phyloP scores from a whole-genome alignment of 495 filamentous ascomycete species.

The Neurospora sp. region DNA sequence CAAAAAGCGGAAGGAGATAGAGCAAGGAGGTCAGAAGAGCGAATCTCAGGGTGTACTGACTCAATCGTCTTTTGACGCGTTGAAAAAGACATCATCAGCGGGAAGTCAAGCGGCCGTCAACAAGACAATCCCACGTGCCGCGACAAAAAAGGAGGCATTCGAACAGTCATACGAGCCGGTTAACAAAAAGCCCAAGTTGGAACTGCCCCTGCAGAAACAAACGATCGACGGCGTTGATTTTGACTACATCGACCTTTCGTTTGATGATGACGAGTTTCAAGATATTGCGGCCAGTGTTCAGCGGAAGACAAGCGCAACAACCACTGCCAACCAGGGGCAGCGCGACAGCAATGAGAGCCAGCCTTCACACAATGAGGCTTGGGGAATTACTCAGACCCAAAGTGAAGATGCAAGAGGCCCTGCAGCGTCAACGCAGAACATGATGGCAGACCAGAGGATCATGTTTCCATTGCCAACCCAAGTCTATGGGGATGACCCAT shows the following conservation, averaged over 20 bases:
- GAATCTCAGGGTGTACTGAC: neutral
- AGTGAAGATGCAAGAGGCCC: neutral
- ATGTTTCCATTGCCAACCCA: neutral
- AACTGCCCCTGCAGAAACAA: neutral
- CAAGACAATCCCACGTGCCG: neutral
- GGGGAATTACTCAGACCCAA: neutral
- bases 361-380: neutral
- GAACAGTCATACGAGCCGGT: neutral
- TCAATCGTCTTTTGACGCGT: neutral
- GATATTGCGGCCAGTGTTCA: neutral
- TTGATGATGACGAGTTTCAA: slow-evolving; percentile 6
- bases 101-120: neutral
- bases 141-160: neutral
- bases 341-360: neutral
- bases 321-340: neutral
- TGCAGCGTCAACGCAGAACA: neutral
- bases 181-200: neutral
- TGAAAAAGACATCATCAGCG: neutral
- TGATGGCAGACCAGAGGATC: neutral
- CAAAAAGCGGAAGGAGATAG: slow-evolving; percentile 11
- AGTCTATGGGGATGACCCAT: neutral
- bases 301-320: neutral
- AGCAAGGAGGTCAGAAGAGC: neutral
- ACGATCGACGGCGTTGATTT: slow-evolving; percentile 12
- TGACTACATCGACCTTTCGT: slow-evolving; percentile 30